A percentile compares a stretch with the other conserved stretches of the same genome.
Conservation (phyloP, 768 basidiomycete species). For the Lactarius vividus region DNA sequence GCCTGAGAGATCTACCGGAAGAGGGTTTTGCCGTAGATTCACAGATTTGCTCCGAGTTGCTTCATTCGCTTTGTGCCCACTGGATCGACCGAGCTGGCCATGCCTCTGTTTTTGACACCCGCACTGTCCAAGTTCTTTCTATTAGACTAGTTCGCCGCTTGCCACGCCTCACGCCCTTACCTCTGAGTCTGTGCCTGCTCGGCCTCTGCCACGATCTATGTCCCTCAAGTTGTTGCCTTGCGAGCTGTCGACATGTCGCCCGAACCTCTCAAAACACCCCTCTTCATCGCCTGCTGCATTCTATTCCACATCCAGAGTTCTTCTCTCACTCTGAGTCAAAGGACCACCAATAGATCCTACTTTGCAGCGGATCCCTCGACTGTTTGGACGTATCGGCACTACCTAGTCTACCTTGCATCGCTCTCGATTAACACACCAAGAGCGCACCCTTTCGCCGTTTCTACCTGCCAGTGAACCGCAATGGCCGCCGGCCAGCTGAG, state of each 20-base stretch:
- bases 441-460: background rate
- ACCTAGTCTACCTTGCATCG: background rate
- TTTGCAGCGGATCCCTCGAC: background rate
- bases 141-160: too few species aligned
- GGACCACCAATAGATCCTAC: background rate
- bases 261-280: background rate
- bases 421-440: background rate
- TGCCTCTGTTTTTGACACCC: too few species aligned
- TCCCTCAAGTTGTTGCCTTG: background rate
- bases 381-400: background rate
- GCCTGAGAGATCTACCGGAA: too few species aligned
- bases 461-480: background rate
- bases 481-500: background rate
- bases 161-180: background rate
- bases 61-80: too few species aligned
- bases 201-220: background rate
- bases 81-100: too few species aligned
- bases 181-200: background rate
- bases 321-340: background rate
- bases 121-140: too few species aligned
- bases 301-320: background rate
- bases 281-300: background rate
- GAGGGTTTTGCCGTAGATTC: too few species aligned
- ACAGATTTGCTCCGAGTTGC: too few species aligned
- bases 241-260: background rate